phyloP scores from a whole-genome alignment of 148 eudicot species.

The Chenopodium quinoa region DNA sequence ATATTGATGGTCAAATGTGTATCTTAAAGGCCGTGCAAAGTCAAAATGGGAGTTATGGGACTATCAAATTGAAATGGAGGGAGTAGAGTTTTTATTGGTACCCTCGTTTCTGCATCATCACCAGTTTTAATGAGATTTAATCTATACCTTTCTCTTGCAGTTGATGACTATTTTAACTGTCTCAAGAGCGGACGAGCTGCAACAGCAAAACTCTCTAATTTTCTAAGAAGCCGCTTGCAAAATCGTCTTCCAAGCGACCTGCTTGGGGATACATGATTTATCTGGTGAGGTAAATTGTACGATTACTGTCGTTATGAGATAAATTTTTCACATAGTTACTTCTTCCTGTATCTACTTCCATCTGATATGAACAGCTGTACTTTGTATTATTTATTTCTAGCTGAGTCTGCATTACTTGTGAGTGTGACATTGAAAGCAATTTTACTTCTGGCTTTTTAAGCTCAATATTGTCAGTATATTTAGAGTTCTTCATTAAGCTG shows the following conservation, averaged over 20 bases:
- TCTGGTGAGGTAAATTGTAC: slow-evolving; percentile 3
- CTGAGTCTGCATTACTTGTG: background rate
- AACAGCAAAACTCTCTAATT: slow-evolving; percentile 53
- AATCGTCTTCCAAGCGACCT: slow-evolving; percentile 32
- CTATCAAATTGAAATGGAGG: too few relatives aligned
- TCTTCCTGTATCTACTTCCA: slow-evolving; percentile 1
- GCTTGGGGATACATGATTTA: slow-evolving; percentile 19
- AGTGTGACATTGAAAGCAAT: background rate
- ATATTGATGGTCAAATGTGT: too few relatives aligned
- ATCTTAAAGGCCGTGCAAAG: too few relatives aligned
- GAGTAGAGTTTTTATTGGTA: background rate
- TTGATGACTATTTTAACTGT: slow-evolving; percentile 70
- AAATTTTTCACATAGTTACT: background rate
- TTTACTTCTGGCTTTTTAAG: background rate
- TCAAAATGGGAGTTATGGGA: too few relatives aligned
- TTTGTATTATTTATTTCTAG: background rate
- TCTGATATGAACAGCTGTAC: slow-evolving; percentile 3
- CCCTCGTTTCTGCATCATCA: background rate
- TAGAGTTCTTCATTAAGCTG: background rate
- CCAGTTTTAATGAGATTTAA: background rate
- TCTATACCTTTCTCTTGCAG: slow-evolving; percentile 30
- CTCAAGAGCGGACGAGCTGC: slow-evolving; percentile 79
- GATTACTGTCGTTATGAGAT: background rate
- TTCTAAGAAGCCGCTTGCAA: slow-evolving; percentile 55
- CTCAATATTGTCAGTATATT: background rate